phyloP scores from a whole-genome alignment of 2,329 filamentous ascomycete genomes.

The Chrysosporium keratinophilum region DNA sequence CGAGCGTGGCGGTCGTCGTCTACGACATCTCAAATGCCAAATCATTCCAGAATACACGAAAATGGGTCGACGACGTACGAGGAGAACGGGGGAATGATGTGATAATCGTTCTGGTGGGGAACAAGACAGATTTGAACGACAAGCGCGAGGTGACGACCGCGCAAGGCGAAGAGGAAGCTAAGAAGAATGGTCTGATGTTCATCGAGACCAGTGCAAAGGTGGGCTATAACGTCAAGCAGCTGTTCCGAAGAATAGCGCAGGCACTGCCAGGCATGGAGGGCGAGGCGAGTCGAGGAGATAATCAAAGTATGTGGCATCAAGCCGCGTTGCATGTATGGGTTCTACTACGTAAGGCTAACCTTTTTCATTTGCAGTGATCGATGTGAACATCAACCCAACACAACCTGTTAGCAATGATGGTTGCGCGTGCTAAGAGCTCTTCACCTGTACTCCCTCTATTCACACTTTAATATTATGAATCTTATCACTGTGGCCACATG shows the following conservation, averaged over 20 bases:
- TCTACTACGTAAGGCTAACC: slow-evolving; percentile 8
- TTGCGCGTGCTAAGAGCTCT: slow-evolving; percentile 50
- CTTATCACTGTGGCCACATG: too few relatives aligned
- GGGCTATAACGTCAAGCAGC: slow-evolving; percentile 92
- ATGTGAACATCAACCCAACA: slow-evolving; percentile 73
- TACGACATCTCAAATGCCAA: slow-evolving; percentile 98
- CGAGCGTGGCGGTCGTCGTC: slow-evolving; percentile 92
- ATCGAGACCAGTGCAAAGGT: slow-evolving; percentile 98
- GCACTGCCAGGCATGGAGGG: slow-evolving; percentile 96
- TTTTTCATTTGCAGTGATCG: slow-evolving; percentile 58
- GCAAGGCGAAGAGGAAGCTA: slow-evolving; percentile 95
- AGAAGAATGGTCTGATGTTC: slow-evolving; percentile 97
- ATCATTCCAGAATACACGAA: slow-evolving; percentile 95
- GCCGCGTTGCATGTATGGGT: slow-evolving; percentile 1
- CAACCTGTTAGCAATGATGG: slow-evolving; percentile 60
- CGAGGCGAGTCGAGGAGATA: slow-evolving; percentile 64
- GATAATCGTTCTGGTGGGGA: slow-evolving; percentile 95
- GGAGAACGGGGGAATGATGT: slow-evolving; percentile 96
- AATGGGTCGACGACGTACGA: slow-evolving; percentile 98
- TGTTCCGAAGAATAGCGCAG: slow-evolving; percentile 97
- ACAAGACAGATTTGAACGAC: slow-evolving; percentile 98
- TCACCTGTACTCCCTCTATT: background rate
- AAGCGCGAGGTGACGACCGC: slow-evolving; percentile 94
- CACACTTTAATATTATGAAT: too few relatives aligned
- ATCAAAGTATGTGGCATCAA: slow-evolving; percentile 63